Conservation (phyloP, 192 early-diverging fungal species). For the Entophlyctis helioformis region DNA sequence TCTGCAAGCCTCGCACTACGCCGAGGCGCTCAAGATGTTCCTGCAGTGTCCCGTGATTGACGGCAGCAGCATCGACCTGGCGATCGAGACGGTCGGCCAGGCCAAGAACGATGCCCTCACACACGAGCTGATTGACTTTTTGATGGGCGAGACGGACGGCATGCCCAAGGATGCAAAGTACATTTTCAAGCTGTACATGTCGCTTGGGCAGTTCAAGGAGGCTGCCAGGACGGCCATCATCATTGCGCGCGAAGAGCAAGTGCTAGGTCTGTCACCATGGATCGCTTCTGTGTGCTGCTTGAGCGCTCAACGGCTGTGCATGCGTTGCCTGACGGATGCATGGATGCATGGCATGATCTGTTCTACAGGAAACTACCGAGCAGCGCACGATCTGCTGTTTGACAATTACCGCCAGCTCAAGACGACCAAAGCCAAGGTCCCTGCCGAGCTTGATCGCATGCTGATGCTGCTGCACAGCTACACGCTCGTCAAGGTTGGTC, state of each 20-base stretch:
- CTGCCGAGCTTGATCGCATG: conserved; percentile 39
- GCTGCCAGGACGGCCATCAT: conserved; percentile 45
- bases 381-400: conserved; percentile 40
- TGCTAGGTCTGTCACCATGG: conserved; percentile 11
- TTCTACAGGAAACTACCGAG: conserved; percentile 30
- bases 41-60: conserved; percentile 19
- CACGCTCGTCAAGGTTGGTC: conserved; percentile 49
- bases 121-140: conserved; percentile 41
- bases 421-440: conserved; percentile 23
- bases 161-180: conserved; percentile 47
- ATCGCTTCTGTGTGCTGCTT: neutral
- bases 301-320: no score
- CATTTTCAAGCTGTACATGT: conserved; percentile 53
- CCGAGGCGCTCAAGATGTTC: conserved; percentile 30
- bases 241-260: conserved; percentile 46
- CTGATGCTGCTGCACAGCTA: conserved; percentile 49
- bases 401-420: conserved; percentile 35
- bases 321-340: no score
- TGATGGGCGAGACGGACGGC: conserved; percentile 47
- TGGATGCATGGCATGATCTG: neutral
- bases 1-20: conserved; percentile 30
- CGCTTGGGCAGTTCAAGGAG: conserved; percentile 34
- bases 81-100: conserved; percentile 40
- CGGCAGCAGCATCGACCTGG: conserved; percentile 23
- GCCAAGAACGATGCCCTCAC: conserved; percentile 40